These are phyloP conservation scores for Fusarium robinianum DNA, from an alignment of 2,329 filamentous ascomycete species.

Conservation along the genomic window DNA sequence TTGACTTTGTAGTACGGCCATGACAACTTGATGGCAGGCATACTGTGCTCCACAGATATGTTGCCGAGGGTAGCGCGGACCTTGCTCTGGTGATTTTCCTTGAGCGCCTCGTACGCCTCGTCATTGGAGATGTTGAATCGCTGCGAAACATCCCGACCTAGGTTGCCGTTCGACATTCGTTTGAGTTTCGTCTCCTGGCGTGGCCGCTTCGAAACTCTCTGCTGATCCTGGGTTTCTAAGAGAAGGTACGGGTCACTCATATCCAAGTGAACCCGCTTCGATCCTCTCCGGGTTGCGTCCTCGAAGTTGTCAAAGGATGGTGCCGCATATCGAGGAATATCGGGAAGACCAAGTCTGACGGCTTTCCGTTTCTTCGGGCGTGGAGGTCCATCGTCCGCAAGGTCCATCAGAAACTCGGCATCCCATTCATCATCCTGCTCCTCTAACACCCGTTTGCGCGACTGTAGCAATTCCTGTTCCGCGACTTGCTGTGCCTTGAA, in stretches of 20 bases:
- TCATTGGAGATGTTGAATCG: conserved; percentile 98
- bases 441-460: conserved; percentile 40
- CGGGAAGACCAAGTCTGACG: conserved; percentile 62
- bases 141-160: conserved; percentile 73
- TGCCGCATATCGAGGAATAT: conserved; percentile 62
- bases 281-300: conserved; percentile 69
- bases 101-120: conserved; percentile 90
- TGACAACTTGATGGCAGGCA: conserved; percentile 87
- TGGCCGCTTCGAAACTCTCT: conserved; percentile 64
- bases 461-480: conserved; percentile 40
- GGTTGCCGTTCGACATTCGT: conserved; percentile 69
- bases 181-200: conserved; percentile 62
- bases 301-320: conserved; percentile 83
- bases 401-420: conserved; percentile 60
- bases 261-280: conserved; percentile 81
- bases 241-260: conserved; percentile 87
- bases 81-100: conserved; percentile 96
- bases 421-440: conserved; percentile 67
- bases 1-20: conserved; percentile 97
- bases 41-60: conserved; percentile 89
- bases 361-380: conserved; percentile 71
- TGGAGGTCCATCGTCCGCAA: conserved; percentile 49
- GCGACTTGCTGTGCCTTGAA: conserved; percentile 42
- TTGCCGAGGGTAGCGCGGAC: conserved; percentile 90
- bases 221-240: conserved; percentile 74